Evolutionary conservation across 768 basidiomycete genomes (phyloP).

Genomic region (Postia placenta): DNA sequence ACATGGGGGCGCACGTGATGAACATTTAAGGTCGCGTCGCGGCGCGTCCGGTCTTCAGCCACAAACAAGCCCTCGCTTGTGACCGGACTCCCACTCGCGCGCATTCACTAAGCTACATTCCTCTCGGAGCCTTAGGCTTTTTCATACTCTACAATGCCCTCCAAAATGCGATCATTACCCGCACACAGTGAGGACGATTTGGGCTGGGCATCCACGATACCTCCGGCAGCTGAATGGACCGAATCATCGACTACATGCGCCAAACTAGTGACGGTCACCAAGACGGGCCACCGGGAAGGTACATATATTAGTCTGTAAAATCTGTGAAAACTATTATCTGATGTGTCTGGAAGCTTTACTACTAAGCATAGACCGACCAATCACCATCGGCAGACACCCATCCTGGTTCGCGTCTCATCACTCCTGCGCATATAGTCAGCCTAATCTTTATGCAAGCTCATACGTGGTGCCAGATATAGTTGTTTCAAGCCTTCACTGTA

Average conservation of each 20-base stretch:
- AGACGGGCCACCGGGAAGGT: constrained; percentile 67
- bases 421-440: too few species aligned
- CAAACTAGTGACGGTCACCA: constrained; percentile 55
- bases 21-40: too few species aligned
- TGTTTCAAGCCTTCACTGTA: constrained; percentile 71
- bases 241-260: constrained; percentile 51
- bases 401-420: too few species aligned
- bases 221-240: neutral
- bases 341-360: constrained; percentile 41
- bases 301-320: neutral
- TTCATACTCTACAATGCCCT: too few species aligned
- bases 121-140: too few species aligned
- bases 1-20: too few species aligned
- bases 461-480: constrained; percentile 59
- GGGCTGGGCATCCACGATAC: neutral
- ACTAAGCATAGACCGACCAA: constrained; percentile 55
- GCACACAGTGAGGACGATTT: neutral
- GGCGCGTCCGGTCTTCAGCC: too few species aligned
- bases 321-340: neutral
- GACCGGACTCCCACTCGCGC: too few species aligned
- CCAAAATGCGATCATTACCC: neutral
- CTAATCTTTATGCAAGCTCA: constrained; percentile 34
- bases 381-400: constrained; percentile 69
- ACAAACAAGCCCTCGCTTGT: too few species aligned
- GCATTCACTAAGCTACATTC: too few species aligned